These are phyloP conservation scores for Saccharomycopsis crataegensis DNA, from an alignment of 1,139 yeast genomes.

Conservation along the genomic window DNA sequence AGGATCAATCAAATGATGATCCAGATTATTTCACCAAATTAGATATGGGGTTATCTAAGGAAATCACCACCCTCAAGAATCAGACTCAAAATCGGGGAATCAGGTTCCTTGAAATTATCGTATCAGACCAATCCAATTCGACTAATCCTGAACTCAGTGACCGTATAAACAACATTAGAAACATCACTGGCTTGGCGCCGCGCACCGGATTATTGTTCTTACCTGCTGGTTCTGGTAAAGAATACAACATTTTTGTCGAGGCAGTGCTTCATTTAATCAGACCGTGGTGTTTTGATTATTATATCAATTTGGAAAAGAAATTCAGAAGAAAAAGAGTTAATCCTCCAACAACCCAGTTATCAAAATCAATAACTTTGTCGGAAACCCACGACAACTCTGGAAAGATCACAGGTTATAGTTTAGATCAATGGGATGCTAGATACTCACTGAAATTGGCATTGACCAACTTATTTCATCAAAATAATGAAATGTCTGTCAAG, in stretches of 20 bases:
- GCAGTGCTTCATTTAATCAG: slow-evolving; percentile 33
- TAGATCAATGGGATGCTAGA: slow-evolving; percentile 40
- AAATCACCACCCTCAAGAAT: slow-evolving; percentile 30
- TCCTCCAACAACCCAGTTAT: slow-evolving; percentile 15
- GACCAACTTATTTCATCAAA: slow-evolving; percentile 40
- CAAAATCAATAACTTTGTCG: slow-evolving; percentile 20
- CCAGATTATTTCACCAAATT: slow-evolving; percentile 23
- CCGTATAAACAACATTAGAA: slow-evolving; percentile 34
- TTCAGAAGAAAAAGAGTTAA: slow-evolving; percentile 28
- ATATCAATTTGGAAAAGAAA: slow-evolving; percentile 31
- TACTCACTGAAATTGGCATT: slow-evolving; percentile 43
- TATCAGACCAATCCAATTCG: slow-evolving; percentile 24
- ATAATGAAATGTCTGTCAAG: slow-evolving; percentile 39
- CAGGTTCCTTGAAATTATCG: slow-evolving; percentile 26
- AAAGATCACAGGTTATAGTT: slow-evolving; percentile 23
- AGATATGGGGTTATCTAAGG: slow-evolving; percentile 30
- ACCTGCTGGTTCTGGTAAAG: slow-evolving; percentile 34
- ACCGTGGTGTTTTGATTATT: slow-evolving; percentile 37
- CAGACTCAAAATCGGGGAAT: slow-evolving; percentile 29
- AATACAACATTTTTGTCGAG: slow-evolving; percentile 33
- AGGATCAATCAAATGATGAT: slow-evolving; percentile 14
- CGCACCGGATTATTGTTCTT: slow-evolving; percentile 37
- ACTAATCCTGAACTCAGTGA: slow-evolving; percentile 30
- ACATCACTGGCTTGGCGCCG: slow-evolving; percentile 35
- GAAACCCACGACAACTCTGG: slow-evolving; percentile 12